phyloP scores from a whole-genome alignment of 2,329 filamentous ascomycete species.

The Pyricularia grisea region DNA sequence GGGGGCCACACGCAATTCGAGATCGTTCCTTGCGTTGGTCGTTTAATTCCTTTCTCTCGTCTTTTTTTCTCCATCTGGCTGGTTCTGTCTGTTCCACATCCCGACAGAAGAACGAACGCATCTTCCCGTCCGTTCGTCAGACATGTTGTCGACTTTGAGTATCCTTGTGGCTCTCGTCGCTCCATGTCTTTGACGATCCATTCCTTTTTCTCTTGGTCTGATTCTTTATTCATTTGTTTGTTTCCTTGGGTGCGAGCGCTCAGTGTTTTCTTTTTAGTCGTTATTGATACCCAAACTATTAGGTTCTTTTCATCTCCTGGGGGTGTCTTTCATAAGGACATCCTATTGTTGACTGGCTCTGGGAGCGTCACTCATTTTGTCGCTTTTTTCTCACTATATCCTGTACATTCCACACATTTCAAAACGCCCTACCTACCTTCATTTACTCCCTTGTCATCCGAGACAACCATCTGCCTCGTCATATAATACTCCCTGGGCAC shows the following conservation, averaged over 20 bases:
- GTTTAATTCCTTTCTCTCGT: neutral
- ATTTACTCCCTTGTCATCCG: neutral
- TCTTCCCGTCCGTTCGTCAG: neutral
- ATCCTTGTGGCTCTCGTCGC: constrained; percentile 3
- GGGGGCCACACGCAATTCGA: neutral
- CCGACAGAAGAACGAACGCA: neutral
- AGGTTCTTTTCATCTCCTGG: neutral
- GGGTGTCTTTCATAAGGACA: neutral
- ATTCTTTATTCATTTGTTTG: neutral
- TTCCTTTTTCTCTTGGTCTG: constrained; percentile 1
- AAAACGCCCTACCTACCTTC: neutral
- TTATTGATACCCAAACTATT: neutral
- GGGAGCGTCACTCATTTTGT: neutral
- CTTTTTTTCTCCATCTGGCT: neutral
- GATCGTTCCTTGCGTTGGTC: neutral
- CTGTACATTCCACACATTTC: neutral
- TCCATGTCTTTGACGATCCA: neutral
- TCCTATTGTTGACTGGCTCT: constrained; percentile 1
- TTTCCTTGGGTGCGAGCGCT: neutral
- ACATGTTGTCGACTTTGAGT: constrained; percentile 1
- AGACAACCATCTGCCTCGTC: neutral
- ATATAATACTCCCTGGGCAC: neutral
- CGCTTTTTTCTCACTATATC: neutral
- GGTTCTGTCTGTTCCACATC: neutral
- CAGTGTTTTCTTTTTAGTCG: constrained; percentile 1